phyloP scores from a whole-genome alignment of 1,284 basidiomycete species.

The Fistulinella cinereoalba region DNA sequence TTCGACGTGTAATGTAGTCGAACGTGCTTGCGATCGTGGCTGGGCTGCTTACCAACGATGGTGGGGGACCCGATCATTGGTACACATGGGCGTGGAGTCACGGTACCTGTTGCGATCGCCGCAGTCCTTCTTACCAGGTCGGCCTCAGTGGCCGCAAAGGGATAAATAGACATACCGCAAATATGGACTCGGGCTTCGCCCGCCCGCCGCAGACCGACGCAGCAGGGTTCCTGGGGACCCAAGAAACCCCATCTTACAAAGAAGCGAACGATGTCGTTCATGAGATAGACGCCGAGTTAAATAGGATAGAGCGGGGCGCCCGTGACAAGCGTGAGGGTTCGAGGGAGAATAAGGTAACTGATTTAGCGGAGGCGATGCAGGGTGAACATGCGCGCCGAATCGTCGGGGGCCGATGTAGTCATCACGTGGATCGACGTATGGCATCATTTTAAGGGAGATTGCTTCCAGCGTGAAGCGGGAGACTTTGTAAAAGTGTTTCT shows the following conservation, averaged over 20 bases:
- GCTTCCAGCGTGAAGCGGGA: background rate
- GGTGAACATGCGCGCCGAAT: slow-evolving; percentile 4
- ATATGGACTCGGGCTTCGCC: slow-evolving; percentile 11
- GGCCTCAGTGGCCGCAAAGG: slow-evolving; percentile 10
- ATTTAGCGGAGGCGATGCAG: background rate
- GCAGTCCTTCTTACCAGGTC: slow-evolving; percentile 2
- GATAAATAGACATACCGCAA: slow-evolving; percentile 7
- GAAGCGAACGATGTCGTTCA: slow-evolving; percentile 10
- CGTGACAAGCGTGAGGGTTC: background rate
- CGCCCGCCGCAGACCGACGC: background rate
- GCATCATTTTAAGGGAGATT: background rate
- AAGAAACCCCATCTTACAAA: background rate
- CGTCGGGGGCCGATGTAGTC: slow-evolving; percentile 1
- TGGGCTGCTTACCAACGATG: background rate
- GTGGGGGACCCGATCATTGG: background rate
- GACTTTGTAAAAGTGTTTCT: too few species aligned
- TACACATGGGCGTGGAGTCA: background rate
- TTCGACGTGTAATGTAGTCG: too few species aligned
- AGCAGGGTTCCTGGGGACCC: slow-evolving; percentile 1
- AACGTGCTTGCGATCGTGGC: background rate
- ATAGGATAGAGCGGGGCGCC: slow-evolving; percentile 2
- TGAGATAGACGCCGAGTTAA: slow-evolving; percentile 19
- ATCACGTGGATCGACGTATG: slow-evolving; percentile 8
- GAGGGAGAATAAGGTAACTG: background rate
- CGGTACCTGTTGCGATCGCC: slow-evolving; percentile 16